Conservation (phyloP, 768 basidiomycete genomes). For the Boletus tylopilopsis region DNA sequence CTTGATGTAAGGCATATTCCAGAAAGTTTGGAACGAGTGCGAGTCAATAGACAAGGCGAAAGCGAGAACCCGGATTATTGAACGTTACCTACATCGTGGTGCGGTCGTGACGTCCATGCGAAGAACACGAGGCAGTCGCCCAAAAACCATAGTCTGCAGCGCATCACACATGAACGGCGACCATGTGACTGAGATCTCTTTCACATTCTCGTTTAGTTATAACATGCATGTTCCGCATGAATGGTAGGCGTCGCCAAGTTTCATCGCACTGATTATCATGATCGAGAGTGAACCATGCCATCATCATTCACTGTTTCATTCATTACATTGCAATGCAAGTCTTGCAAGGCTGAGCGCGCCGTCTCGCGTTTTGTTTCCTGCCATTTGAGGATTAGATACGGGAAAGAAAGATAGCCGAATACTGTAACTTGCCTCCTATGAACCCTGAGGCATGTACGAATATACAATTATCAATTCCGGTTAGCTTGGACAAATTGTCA, state of each 20-base stretch:
- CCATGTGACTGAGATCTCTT: slow-evolving; percentile 5
- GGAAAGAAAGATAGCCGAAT: not conserved
- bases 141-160: slow-evolving; percentile 4
- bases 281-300: slow-evolving; percentile 13
- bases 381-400: slow-evolving; percentile 10
- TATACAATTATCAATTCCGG: slow-evolving; percentile 78
- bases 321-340: slow-evolving; percentile 48
- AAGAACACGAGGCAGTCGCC: slow-evolving; percentile 29
- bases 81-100: slow-evolving; percentile 21
- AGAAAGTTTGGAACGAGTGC: slow-evolving; percentile 6
- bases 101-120: slow-evolving; percentile 29
- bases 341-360: slow-evolving; percentile 81
- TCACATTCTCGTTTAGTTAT: slow-evolving; percentile 6
- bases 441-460: slow-evolving; percentile 97
- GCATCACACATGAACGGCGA: slow-evolving; percentile 1
- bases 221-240: slow-evolving; percentile 17
- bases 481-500: slow-evolving; percentile 65
- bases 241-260: slow-evolving; percentile 9
- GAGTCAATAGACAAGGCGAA: slow-evolving; percentile 12
- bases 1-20: slow-evolving; percentile 40
- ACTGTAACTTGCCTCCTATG: slow-evolving; percentile 70
- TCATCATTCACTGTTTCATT: slow-evolving; percentile 15
- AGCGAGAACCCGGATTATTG: slow-evolving; percentile 12
- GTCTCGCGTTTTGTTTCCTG: slow-evolving; percentile 87
- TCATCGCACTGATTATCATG: slow-evolving; percentile 5